Conservation (phyloP, 2,329 filamentous ascomycete species). For the Albifimbria verrucaria region DNA sequence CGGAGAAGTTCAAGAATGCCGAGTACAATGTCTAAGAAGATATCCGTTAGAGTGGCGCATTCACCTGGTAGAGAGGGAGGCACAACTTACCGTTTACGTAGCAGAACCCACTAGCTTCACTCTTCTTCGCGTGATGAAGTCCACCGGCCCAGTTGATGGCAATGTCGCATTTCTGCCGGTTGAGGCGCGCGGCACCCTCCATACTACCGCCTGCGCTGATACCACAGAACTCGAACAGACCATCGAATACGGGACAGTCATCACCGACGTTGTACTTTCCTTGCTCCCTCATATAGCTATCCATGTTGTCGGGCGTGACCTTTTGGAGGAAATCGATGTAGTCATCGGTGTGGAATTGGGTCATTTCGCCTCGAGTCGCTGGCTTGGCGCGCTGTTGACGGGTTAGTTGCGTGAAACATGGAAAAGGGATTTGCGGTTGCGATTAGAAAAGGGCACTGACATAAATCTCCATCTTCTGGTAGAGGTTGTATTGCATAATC, state of each 20-base stretch:
- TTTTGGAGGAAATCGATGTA: constrained; percentile 95
- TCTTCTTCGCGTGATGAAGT: constrained; percentile 95
- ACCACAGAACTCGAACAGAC: constrained; percentile 94
- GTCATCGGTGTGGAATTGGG: constrained; percentile 89
- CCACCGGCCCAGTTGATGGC: constrained; percentile 98
- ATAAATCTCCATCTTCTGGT: constrained; percentile 96
- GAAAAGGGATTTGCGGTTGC: neutral
- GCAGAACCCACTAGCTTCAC: constrained; percentile 94
- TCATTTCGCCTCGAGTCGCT: constrained; percentile 85
- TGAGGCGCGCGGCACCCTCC: constrained; percentile 86
- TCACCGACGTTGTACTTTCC: constrained; percentile 92
- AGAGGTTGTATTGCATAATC: constrained; percentile 92
- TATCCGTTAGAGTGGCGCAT: constrained; percentile 4
- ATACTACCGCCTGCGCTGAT: constrained; percentile 93
- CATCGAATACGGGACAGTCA: constrained; percentile 96
- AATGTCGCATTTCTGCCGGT: constrained; percentile 90
- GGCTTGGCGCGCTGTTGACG: constrained; percentile 69
- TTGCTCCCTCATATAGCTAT: constrained; percentile 85
- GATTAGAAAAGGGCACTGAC: constrained; percentile 49
- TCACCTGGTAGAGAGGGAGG: neutral
- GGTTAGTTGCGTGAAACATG: neutral
- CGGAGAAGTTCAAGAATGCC: constrained; percentile 90
- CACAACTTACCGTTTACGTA: constrained; percentile 81
- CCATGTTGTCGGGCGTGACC: constrained; percentile 98
- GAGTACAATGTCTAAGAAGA: constrained; percentile 77